Evolutionary conservation across 129 eudicot genomes (phyloP).

Genomic region (sunflower (Helianthus annuus)): HanXRQr2.0-SUNRISE NC_035436.2:157989555-157990054

Average conservation of each 20-base stretch:
- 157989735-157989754: constrained; percentile 62
- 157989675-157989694: too few species aligned
- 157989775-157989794: constrained; percentile 80
- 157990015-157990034: constrained; percentile 98
- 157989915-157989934: constrained; percentile 3
- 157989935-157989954: constrained; percentile 5
- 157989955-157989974: constrained; percentile 30
- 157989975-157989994: constrained; percentile 93
- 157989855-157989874: constrained; percentile 60
- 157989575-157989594: too few species aligned
- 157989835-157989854: constrained; percentile 95
- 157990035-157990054: constrained; percentile 23
- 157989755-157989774: constrained; percentile 74
- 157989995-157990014: constrained; percentile 89
- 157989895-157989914: background rate
- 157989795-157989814: constrained; percentile 90
- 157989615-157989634: too few species aligned
- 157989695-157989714: too few species aligned
- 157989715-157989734: too few species aligned
- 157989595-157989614: too few species aligned
- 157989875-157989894: constrained; percentile 64
- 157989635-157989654: too few species aligned
- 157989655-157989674: too few species aligned
- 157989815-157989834: constrained; percentile 98
- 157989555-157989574: too few species aligned